A percentile compares a stretch with the other conserved stretches of the same genome.
phyloP scores from a whole-genome alignment of 169 alveolate species.

The Perkinsus olseni region DNA sequence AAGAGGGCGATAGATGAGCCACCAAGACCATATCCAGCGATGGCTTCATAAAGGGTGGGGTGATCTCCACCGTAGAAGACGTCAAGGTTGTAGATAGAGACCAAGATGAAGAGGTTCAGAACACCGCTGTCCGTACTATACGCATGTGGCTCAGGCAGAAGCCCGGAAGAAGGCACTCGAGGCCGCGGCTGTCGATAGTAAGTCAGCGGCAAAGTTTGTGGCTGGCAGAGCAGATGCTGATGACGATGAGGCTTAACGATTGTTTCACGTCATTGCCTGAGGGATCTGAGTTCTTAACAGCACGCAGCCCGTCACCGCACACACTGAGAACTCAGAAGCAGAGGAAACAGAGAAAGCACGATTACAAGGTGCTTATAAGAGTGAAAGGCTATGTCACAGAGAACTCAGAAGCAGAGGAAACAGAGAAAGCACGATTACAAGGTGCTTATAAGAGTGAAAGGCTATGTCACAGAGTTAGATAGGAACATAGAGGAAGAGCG shows the following conservation, averaged over 20 bases:
- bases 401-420: no score
- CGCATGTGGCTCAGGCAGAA: background rate
- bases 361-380: no score
- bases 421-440: no score
- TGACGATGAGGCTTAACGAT: background rate
- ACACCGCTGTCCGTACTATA: slow-evolving; percentile 47
- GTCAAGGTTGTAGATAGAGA: slow-evolving; percentile 39
- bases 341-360: no score
- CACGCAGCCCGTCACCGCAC: no score
- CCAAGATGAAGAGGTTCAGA: slow-evolving; percentile 41
- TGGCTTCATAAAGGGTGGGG: slow-evolving; percentile 50
- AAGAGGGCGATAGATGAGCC: slow-evolving; percentile 80
- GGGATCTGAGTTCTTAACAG: no score
- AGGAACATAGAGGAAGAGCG: no score
- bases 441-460: no score
- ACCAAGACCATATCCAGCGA: slow-evolving; percentile 76
- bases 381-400: no score
- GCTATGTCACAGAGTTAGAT: no score
- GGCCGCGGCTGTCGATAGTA: background rate
- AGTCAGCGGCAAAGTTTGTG: background rate
- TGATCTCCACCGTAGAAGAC: slow-evolving; percentile 23
- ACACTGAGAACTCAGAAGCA: no score
- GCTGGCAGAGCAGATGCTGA: background rate
- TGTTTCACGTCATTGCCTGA: no score
- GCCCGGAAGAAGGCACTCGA: background rate